These are phyloP conservation scores for Pyrenophora tritici-repentis DNA, from an alignment of 2,329 filamentous ascomycete genomes.

Conservation along the genomic window DNA sequence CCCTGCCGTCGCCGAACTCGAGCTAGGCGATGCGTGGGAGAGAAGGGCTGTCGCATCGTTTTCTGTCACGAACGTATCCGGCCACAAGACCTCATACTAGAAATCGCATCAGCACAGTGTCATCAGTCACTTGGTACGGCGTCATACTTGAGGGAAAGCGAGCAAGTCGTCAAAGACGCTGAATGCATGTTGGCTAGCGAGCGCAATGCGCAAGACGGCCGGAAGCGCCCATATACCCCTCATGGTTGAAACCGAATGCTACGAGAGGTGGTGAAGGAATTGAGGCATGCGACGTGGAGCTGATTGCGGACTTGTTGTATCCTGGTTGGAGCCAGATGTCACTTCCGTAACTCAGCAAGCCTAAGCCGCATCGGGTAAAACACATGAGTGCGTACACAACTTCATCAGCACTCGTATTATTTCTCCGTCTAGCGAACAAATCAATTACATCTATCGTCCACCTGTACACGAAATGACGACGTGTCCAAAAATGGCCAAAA, in stretches of 20 bases:
- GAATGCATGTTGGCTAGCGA: constrained; percentile 67
- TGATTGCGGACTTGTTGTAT: constrained; percentile 15
- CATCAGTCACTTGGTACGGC: background rate
- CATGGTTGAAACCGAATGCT: constrained; percentile 29
- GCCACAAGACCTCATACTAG: constrained; percentile 81
- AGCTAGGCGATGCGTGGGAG: constrained; percentile 32
- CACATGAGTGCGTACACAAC: background rate
- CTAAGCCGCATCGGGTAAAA: constrained; percentile 18
- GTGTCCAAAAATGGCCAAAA: no score
- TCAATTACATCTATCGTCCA: no score
- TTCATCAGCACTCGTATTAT: no score
- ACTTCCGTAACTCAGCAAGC: constrained; percentile 25
- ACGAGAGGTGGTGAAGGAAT: constrained; percentile 2
- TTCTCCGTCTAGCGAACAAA: no score
- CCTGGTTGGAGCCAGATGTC: constrained; percentile 40
- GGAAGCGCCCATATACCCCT: constrained; percentile 56
- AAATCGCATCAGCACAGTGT: constrained; percentile 14
- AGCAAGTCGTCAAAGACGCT: constrained; percentile 88
- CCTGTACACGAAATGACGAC: no score
- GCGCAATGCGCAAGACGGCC: constrained; percentile 53
- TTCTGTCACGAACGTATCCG: constrained; percentile 72
- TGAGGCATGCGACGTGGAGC: constrained; percentile 15
- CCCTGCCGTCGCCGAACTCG: constrained; percentile 32
- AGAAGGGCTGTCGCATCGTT: constrained; percentile 69
- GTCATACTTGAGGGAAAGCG: constrained; percentile 78